Evolutionary conservation across 2,329 filamentous ascomycete genomes (phyloP), one percentile per base, ranked within the genome.

Genomic region (Phoma herbarum): DNA sequence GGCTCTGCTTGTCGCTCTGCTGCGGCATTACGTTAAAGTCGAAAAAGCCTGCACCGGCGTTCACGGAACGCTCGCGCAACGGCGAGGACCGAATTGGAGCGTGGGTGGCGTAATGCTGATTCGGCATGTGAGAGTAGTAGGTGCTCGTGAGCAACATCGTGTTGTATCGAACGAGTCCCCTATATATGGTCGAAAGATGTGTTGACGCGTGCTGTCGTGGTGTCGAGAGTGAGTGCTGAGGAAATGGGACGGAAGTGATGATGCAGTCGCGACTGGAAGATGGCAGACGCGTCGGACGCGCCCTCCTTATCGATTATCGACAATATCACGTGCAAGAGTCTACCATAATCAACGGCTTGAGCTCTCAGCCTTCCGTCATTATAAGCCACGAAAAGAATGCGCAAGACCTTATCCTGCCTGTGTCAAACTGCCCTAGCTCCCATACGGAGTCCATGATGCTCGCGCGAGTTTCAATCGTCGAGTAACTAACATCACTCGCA

Each of bases 31-130:
- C 74, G 31, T 42, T 73, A 59, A 73, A 73, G 35, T 62, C 60
- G 59, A 75, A 75, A 1, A 66, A 41, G 43, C 62, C 67, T 33
- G 71, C 57, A 14, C 57, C 47, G 12, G 63, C 68, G 71, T 81
- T 81, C 51, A 72, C 68, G 61, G 77, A 78, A 53, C 78, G 78
- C 55, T 79, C 78, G 18, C 79, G 79, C 16, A 82, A 76, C 62
- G 80, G 80, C 49, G 79, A 82, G 3, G 79, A 74, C n/a, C 70
- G 66, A 10, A 67, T 55, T 33, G 75, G 75, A 60, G 66, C 69
- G 63, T 75, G 68, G 18, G 67, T 59, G 18, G 64, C 67, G 48
- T 67, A 61, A 47, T 68, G 66, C 43, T 73, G 72, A 49, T 62
- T 66, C 57, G 60, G 56, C 45, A 62, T 59, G 8, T 50, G 52